Evolutionary conservation across 495 filamentous ascomycete species (phyloP).

Genomic region (Staphylotrichum tortipilum): DNA sequence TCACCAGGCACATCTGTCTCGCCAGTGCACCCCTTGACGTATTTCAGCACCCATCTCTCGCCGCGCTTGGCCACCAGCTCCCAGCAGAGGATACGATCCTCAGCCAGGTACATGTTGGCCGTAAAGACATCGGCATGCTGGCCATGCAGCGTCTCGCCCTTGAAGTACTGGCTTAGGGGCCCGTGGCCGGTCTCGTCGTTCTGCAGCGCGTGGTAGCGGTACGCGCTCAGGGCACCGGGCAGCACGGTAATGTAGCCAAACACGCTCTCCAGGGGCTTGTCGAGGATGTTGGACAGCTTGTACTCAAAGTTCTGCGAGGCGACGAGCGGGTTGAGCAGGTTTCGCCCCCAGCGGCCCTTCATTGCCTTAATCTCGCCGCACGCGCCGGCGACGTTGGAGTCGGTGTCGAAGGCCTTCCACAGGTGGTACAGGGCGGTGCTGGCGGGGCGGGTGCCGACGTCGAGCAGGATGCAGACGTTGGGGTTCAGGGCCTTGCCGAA

Average conservation of each 20-base stretch:
- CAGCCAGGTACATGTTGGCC: constrained; percentile 98
- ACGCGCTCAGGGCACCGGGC: constrained; percentile 89
- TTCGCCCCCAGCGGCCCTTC: constrained; percentile 73
- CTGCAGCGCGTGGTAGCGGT: constrained; percentile 92
- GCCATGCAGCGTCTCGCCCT: constrained; percentile 93
- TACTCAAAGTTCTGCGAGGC: constrained; percentile 99
- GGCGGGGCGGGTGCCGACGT: constrained; percentile 89
- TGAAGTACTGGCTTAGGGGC: constrained; percentile 97
- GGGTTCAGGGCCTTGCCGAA: constrained; percentile 89
- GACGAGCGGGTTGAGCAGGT: constrained; percentile 87
- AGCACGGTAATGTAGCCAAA: constrained; percentile 98
- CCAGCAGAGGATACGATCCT: constrained; percentile 98
- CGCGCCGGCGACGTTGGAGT: constrained; percentile 92
- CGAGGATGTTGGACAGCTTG: constrained; percentile 99
- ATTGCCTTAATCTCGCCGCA: constrained; percentile 96
- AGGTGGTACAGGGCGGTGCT: constrained; percentile 87
- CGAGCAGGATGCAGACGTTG: constrained; percentile 92
- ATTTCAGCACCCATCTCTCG: constrained; percentile 95
- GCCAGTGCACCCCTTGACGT: constrained; percentile 89
- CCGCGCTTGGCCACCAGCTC: constrained; percentile 93
- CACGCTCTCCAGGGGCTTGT: constrained; percentile 93
- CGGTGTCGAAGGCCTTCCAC: constrained; percentile 97
- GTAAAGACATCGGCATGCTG: constrained; percentile 98
- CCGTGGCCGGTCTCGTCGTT: constrained; percentile 95
- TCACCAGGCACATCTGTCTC: constrained; percentile 95